Evolutionary conservation across 805 yeast genomes (phyloP), one percentile per base, ranked within the genome.

Genomic region (Yamadazyma ubonensis): DNA sequence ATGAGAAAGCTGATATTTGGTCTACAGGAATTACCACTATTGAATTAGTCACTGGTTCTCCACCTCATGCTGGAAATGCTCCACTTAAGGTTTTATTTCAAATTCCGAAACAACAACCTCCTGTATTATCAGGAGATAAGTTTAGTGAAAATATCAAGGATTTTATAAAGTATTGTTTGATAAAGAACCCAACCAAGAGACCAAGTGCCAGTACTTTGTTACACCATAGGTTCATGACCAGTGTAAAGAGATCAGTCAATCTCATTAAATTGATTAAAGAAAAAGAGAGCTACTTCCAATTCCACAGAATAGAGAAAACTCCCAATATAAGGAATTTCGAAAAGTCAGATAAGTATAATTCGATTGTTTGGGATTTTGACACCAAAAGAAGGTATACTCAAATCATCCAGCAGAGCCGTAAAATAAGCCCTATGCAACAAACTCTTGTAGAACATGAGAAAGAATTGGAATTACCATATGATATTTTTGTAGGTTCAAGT

Each of bases 1-100:
- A 86, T 54, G 85, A 82, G 46, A 86, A 84, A 53, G 96, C 89
- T 1, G 99, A 93, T 57, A 86, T 93, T 38, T 93, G 99, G 99
- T 88, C 96, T 0, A 67, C 89, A 16, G 99, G 99, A 0, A 91
- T 93, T 37, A 90, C 98, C 0, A 79, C 86, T 1, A 84, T 86
- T 52, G 99, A 93, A 61, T 66, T 93, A 34, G 73, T 85, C 1
- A 79, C 81, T 3, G 98, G 97, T 0, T 62, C 71, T 7, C 96
- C 96, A 0, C 99, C 99, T 0, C 68, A 79, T 39, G 63, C 86
- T 0, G 78, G 81, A 18, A 69, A 75, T 39, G 86, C 83, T 38
- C 95, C 96, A 10, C 74, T 83, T 79, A 80, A 83, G 48, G 87
- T 86, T 0, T 67, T 91, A 50, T 74, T 81, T 51, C 74, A 75